Conservation (phyloP, 441 rosid genomes). For the Mallotus repandus region DNA sequence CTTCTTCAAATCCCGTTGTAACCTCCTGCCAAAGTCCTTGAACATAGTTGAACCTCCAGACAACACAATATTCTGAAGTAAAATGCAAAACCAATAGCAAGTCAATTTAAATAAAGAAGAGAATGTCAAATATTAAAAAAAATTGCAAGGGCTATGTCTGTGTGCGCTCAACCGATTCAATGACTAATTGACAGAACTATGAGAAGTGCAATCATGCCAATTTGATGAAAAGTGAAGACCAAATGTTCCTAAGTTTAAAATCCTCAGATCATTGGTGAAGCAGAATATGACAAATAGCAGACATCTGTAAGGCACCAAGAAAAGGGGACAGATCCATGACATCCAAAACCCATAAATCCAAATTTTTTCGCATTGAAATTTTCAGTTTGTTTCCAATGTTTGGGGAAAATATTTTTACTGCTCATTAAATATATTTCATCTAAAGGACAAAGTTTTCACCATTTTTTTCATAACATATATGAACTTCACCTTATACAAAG, state of each 20-base stretch:
- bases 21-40: constrained; percentile 97
- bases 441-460: background rate
- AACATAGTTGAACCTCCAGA: constrained; percentile 99
- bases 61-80: constrained; percentile 84
- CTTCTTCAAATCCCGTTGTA: constrained; percentile 97
- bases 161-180: background rate
- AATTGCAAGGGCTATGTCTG: constrained; percentile 1
- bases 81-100: constrained; percentile 15
- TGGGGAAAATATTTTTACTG: background rate
- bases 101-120: background rate
- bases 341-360: background rate
- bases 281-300: background rate
- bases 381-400: background rate
- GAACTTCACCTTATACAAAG: constrained; percentile 82
- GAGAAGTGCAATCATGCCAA: constrained; percentile 6
- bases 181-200: background rate
- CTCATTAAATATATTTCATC: constrained; percentile 3
- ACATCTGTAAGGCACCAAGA: background rate
- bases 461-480: constrained; percentile 3
- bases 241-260: background rate
- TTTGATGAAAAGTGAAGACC: background rate
- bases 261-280: background rate
- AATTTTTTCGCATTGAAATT: background rate
- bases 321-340: background rate
- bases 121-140: background rate